Percentiles rank a stretch among this genome's conserved stretches.
Evolutionary conservation across 805 yeast species (phyloP).

Genomic region (Suhomyces sp.): DNA sequence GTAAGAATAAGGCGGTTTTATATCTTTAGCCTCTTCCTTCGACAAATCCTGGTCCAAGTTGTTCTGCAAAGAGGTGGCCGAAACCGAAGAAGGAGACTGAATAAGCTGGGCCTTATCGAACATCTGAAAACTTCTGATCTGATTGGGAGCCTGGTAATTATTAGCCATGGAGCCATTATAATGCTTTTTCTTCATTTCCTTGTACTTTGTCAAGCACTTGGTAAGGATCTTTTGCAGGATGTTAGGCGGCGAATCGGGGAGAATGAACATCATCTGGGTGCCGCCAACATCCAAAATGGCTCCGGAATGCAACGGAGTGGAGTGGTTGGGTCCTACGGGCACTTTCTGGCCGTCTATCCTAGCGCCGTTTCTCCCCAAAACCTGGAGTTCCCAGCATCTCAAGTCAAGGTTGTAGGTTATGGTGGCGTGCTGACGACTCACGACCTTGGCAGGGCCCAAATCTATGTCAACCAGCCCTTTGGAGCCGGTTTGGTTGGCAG

Average conservation of each 20-base stretch:
- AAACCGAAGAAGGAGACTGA: slow-evolving; percentile 36
- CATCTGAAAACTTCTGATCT: slow-evolving; percentile 50
- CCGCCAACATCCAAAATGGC: slow-evolving; percentile 93
- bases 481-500: slow-evolving; percentile 9
- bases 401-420: slow-evolving; percentile 72
- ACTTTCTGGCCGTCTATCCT: slow-evolving; percentile 73
- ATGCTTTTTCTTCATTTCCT: slow-evolving; percentile 19
- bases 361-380: slow-evolving; percentile 90
- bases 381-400: slow-evolving; percentile 82
- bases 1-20: slow-evolving; percentile 94
- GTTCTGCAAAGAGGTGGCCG: slow-evolving; percentile 44
- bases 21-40: slow-evolving; percentile 85
- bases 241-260: slow-evolving; percentile 83
- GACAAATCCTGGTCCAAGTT: slow-evolving; percentile 64
- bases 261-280: slow-evolving; percentile 97
- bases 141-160: slow-evolving; percentile 9
- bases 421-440: slow-evolving; percentile 83
- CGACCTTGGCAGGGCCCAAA: slow-evolving; percentile 96
- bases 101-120: slow-evolving; percentile 42
- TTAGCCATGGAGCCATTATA: neutral
- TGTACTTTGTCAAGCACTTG: slow-evolving; percentile 34
- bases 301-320: slow-evolving; percentile 74
- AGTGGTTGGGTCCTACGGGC: slow-evolving; percentile 45
- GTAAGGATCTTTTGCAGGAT: slow-evolving; percentile 50
- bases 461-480: slow-evolving; percentile 65